Conservation (phyloP, 2,329 filamentous ascomycete species). For the Onygenales sp. region DNA sequence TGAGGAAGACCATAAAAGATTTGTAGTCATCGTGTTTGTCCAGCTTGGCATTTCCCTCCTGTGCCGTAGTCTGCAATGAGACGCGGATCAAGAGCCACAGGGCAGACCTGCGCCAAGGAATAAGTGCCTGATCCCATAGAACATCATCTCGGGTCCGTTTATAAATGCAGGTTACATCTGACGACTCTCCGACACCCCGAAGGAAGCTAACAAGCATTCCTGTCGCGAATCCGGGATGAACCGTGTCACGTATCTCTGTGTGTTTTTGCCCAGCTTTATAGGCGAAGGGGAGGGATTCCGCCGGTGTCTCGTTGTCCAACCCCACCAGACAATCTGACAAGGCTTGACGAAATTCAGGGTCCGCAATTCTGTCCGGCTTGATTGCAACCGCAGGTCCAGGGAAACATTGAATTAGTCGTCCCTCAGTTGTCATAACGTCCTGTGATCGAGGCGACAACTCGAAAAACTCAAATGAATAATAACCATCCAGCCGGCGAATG, state of each 20-base stretch:
- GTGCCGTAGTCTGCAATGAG: conserved; percentile 40
- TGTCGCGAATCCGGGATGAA: conserved; percentile 41
- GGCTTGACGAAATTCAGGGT: conserved; percentile 16
- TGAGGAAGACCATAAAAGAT: conserved; percentile 39
- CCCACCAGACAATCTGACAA: conserved; percentile 24
- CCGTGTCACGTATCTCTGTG: neutral
- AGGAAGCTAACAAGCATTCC: conserved; percentile 39
- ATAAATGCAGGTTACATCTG: neutral
- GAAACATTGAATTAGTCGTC: conserved; percentile 37
- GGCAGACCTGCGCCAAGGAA: conserved; percentile 44
- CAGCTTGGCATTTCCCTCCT: conserved; percentile 26
- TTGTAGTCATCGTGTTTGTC: conserved; percentile 35
- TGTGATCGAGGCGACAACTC: conserved; percentile 36
- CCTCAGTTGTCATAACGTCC: conserved; percentile 27
- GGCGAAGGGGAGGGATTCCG: neutral
- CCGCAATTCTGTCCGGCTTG: conserved; percentile 11
- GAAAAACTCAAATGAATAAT: conserved; percentile 32
- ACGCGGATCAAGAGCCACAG: conserved; percentile 49
- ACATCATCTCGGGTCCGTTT: conserved; percentile 40
- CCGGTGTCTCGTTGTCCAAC: conserved; percentile 25
- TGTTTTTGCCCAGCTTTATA: neutral
- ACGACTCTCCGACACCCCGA: conserved; percentile 20
- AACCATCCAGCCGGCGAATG: conserved; percentile 18
- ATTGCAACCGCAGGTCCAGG: conserved; percentile 33
- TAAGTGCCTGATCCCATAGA: conserved; percentile 26